Conservation (phyloP, 139 green algal species). For the Astrephomene gubernaculifera region DNA sequence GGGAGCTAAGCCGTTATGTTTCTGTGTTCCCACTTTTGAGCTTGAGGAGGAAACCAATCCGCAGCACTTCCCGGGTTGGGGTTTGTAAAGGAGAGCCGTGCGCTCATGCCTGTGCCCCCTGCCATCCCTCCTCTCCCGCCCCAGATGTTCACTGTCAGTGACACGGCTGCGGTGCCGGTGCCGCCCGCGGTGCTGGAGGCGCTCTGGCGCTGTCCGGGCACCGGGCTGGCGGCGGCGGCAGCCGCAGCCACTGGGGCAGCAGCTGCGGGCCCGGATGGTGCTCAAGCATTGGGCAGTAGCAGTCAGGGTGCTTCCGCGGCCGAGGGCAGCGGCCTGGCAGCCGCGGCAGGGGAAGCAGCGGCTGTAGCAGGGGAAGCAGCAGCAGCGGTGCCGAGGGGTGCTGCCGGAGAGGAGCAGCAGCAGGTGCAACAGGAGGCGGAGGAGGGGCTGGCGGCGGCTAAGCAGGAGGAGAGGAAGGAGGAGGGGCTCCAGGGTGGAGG, state of each 20-base stretch:
- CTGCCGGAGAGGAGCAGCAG: too few relatives aligned
- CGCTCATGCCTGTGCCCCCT: neutral
- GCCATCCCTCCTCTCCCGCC: neutral
- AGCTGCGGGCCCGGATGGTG: neutral
- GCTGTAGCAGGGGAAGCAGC: neutral
- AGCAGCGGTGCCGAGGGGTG: too few relatives aligned
- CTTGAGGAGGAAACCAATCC: too few relatives aligned
- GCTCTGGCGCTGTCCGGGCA: too few relatives aligned
- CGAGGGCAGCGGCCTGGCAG: neutral
- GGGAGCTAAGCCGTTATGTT: neutral
- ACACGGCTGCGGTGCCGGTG: constrained; percentile 12
- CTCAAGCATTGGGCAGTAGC: too few relatives aligned
- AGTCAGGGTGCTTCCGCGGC: too few relatives aligned
- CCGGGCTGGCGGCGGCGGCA: constrained; percentile 1
- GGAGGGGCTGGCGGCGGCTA: neutral
- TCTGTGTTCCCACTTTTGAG: neutral
- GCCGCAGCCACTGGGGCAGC: neutral
- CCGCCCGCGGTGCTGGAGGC: neutral
- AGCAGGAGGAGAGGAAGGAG: neutral
- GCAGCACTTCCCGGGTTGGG: too few relatives aligned
- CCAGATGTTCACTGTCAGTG: neutral
- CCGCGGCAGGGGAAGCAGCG: neutral
- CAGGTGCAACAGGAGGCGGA: neutral
- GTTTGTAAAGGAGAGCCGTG: too few relatives aligned
- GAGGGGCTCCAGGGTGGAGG: neutral